Evolutionary conservation across 345 rosid species (phyloP).

Genomic region (Pistacia integerrima): DNA sequence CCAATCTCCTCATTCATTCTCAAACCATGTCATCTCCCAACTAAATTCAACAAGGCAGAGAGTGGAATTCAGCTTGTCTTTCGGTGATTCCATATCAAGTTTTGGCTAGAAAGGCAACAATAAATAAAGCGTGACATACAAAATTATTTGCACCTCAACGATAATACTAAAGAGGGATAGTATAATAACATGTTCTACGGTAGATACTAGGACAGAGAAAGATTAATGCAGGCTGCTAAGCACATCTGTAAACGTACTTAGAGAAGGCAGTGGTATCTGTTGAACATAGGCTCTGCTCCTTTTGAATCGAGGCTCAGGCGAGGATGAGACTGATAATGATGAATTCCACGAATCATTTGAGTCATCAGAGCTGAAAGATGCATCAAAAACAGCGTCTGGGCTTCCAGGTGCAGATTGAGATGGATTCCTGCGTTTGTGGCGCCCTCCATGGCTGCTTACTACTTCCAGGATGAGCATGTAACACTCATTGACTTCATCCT

Average conservation of each 20-base stretch:
- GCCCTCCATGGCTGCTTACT: constrained; percentile 32
- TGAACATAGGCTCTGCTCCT: constrained; percentile 68
- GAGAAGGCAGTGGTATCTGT: constrained; percentile 65
- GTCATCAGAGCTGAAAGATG: constrained; percentile 63
- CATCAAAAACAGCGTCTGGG: constrained; percentile 61
- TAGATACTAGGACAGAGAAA: constrained; percentile 29
- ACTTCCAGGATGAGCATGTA: constrained; percentile 56
- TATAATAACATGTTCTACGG: constrained; percentile 27
- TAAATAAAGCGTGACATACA: constrained; percentile 22
- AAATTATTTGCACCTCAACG: constrained; percentile 24
- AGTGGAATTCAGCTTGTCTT: constrained; percentile 10
- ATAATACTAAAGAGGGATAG: constrained; percentile 14
- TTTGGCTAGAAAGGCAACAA: constrained; percentile 23
- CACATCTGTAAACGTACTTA: constrained; percentile 61
- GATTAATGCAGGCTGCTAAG: constrained; percentile 68
- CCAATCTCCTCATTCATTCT: constrained; percentile 11
- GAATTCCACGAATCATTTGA: constrained; percentile 65
- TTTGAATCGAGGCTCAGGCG: constrained; percentile 50
- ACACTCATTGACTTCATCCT: constrained; percentile 69
- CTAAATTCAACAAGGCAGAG: constrained; percentile 14
- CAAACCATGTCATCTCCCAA: not conserved
- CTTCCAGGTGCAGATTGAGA: constrained; percentile 37
- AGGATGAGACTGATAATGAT: constrained; percentile 45
- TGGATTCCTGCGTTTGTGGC: constrained; percentile 52
- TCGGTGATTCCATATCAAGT: constrained; percentile 13